Evolutionary conservation across 495 filamentous ascomycete genomes (phyloP).

Genomic region (Hyaloscypha hepaticicola): DNA sequence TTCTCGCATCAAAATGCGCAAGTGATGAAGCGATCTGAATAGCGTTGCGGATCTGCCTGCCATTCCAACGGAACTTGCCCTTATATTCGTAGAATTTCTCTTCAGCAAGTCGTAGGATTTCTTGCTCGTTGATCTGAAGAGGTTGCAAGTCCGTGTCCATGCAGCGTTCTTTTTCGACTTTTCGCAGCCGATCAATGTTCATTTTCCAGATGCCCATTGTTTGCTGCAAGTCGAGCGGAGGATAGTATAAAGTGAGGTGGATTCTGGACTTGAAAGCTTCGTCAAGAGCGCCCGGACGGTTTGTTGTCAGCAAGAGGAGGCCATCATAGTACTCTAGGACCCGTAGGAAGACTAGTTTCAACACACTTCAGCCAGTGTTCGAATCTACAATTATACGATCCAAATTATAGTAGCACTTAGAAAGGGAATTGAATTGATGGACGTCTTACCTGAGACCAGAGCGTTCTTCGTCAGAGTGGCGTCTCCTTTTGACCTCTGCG

Average conservation of each 20-base stretch:
- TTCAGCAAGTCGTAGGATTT: neutral
- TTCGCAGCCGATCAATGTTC: conserved; percentile 10
- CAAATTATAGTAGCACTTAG: neutral
- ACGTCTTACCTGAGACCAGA: conserved; percentile 64
- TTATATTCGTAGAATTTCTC: neutral
- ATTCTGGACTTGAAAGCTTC: conserved; percentile 46
- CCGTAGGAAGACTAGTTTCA: conserved; percentile 32
- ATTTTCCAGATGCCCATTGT: conserved; percentile 33
- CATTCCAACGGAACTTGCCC: conserved; percentile 39
- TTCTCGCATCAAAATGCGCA: neutral
- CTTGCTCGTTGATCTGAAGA: neutral
- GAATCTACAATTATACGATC: neutral
- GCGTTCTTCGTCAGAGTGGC: conserved; percentile 54
- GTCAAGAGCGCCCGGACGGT: conserved; percentile 45
- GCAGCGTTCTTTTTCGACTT: conserved; percentile 13
- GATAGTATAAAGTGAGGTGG: conserved; percentile 43
- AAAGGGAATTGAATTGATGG: neutral
- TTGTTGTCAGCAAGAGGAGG: conserved; percentile 51
- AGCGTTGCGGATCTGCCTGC: conserved; percentile 47
- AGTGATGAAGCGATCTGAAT: conserved; percentile 38
- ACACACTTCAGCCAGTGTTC: neutral
- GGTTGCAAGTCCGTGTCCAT: neutral
- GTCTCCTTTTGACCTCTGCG: conserved; percentile 38
- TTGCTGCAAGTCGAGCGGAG: conserved; percentile 34
- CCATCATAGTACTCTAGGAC: conserved; percentile 39